Evolutionary conservation across 2,329 filamentous ascomycete species (phyloP), one percentile per base, ranked within the genome.

Genomic region (Fusarium secorum): DNA sequence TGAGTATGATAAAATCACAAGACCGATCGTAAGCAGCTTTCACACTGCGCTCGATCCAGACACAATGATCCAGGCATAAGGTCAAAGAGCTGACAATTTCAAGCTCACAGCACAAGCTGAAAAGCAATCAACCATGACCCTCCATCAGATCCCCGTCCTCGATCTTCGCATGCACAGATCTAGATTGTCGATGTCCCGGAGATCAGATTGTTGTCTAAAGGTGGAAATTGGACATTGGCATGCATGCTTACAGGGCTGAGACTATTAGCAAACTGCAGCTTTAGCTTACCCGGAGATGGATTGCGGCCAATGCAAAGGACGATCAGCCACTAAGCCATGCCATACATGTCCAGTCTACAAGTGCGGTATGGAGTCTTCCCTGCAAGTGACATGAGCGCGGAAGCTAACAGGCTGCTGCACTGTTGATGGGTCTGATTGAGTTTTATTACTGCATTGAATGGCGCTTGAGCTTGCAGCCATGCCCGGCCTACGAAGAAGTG

Each of bases 141-240:
- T 26, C 11, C 3, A 17, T 30, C 15, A 4, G 2, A 32, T 32
- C 11, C 11, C 14, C 2, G 8, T 1, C 11, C 11, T 13, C 4
- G 6, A 46, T 11, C 45, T 32, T 48, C 20, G 28, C 26, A 22
- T 13, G 7, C 20, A 8, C 32, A 0, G 1, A 35, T 15, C 13
- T 26, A 11, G 17, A 8, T 20, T 11, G 4, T 5, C 9, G 1
- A 15, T 11, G 1, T 2, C 2, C n/a, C 2, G 2, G n/a, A 4
- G 1, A 24, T 24, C 17, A 13, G 17, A 51, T 51, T 35, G 18
- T 35, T 51, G 6, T 7, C 18, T 26, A 3, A 26, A 51, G 15
- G 17, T 51, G 28, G 32, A 51, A 26, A 51, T 51, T 51, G 18
- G 13, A n/a, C 9, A 1, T 6, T 7, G 13, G 4, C 3, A 35